These are phyloP conservation scores for Cutaneotrichosporon sp. DNA, from an alignment of 1,284 basidiomycete genomes.

Conservation along the genomic window DNA sequence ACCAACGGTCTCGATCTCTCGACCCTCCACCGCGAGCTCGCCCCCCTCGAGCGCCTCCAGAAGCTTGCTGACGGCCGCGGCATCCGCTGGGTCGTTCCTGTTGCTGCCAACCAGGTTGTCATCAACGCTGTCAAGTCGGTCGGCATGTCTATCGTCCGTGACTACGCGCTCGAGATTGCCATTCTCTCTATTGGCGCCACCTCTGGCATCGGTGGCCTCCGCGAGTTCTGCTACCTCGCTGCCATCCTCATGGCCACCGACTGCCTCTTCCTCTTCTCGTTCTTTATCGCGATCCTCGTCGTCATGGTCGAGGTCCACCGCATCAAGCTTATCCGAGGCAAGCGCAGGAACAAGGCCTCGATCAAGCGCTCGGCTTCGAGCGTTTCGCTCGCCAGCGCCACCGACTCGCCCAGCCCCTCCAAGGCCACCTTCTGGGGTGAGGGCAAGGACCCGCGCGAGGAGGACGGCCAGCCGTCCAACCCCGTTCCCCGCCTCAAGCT, in stretches of 20 bases:
- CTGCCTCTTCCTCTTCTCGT: constrained; percentile 85
- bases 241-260: constrained; percentile 83
- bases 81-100: constrained; percentile 58
- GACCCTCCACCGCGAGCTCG: constrained; percentile 50
- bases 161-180: constrained; percentile 89
- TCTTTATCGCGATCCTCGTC: constrained; percentile 83
- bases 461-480: constrained; percentile 58
- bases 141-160: constrained; percentile 82
- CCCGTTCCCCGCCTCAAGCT: constrained; percentile 87
- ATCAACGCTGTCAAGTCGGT: constrained; percentile 76
- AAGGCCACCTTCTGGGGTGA: constrained; percentile 15
- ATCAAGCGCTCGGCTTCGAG: constrained; percentile 26
- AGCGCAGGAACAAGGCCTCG: constrained; percentile 27
- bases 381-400: constrained; percentile 18
- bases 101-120: constrained; percentile 79
- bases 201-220: constrained; percentile 83
- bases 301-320: constrained; percentile 87
- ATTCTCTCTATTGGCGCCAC: constrained; percentile 86
- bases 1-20: constrained; percentile 46
- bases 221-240: constrained; percentile 87
- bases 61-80: constrained; percentile 52
- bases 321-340: constrained; percentile 61
- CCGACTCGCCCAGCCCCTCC: constrained; percentile 17
- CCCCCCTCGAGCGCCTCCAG: constrained; percentile 51
- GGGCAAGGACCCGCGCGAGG: constrained; percentile 17